These are phyloP conservation scores for Vitis rotundifolia DNA, from an alignment of 164 flowering plant species.

Conservation along the genomic window DNA sequence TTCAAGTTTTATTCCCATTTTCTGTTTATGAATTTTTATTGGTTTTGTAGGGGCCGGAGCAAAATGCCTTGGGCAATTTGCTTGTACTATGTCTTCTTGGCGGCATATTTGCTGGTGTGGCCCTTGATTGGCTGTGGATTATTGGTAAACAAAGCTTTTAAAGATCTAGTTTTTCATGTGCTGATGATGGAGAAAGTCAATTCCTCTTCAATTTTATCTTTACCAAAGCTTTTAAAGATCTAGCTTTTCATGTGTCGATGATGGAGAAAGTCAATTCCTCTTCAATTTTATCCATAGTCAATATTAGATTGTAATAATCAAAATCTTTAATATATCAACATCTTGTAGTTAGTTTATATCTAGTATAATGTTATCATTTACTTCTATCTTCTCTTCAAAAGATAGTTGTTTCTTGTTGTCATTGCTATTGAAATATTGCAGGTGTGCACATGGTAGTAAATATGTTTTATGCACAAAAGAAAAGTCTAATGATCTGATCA, in stretches of 20 bases:
- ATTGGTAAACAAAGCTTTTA: slow-evolving; percentile 32
- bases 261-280: background rate
- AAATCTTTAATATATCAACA: too few species aligned
- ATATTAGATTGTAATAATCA: too few species aligned
- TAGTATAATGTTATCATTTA: too few species aligned
- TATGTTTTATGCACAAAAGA: too few species aligned
- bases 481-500: too few species aligned
- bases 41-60: slow-evolving; percentile 61
- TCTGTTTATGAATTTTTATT: background rate
- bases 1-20: too few species aligned
- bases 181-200: background rate
- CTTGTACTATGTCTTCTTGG: slow-evolving; percentile 44
- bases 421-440: too few species aligned
- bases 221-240: slow-evolving; percentile 17
- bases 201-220: too few species aligned
- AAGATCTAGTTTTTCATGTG: background rate
- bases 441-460: too few species aligned
- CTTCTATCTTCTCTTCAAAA: too few species aligned
- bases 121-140: slow-evolving; percentile 68
- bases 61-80: slow-evolving; percentile 68
- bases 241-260: background rate
- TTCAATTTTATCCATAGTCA: background rate
- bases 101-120: slow-evolving; percentile 58
- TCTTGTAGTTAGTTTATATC: too few species aligned
- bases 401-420: too few species aligned